A percentile compares a stretch with the other conserved stretches of the same genome.
These are phyloP conservation scores for Paecilomyces variotii DNA, from an alignment of 2,329 filamentous ascomycete species.

Conservation along the genomic window DNA sequence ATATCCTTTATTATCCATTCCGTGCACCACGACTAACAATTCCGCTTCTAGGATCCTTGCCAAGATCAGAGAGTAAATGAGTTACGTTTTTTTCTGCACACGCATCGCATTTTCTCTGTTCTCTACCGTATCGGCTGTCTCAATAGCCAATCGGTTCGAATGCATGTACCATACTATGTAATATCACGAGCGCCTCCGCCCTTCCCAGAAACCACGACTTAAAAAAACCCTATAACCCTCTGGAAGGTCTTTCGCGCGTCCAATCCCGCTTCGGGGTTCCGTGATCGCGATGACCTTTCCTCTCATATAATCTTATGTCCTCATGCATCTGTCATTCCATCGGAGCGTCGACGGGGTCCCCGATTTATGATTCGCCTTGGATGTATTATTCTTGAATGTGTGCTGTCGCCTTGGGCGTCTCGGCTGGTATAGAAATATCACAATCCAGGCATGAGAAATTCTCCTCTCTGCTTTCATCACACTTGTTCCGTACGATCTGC, in stretches of 20 bases:
- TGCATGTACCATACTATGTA: slow-evolving; percentile 11
- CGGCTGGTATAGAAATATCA: not conserved
- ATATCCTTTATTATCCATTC: not conserved
- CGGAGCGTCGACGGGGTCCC: not conserved
- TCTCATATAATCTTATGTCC: not conserved
- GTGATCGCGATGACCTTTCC: not conserved
- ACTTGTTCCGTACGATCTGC: not conserved
- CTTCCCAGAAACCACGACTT: not conserved
- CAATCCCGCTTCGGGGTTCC: not conserved
- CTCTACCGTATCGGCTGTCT: not conserved
- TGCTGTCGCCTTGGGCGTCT: not conserved
- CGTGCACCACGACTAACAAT: slow-evolving; percentile 10
- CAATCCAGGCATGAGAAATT: slow-evolving; percentile 1
- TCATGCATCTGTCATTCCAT: not conserved
- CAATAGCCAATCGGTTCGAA: not conserved
- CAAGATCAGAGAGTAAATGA: slow-evolving; percentile 91
- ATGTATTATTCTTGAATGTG: slow-evolving; percentile 2
- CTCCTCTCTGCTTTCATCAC: slow-evolving; percentile 3
- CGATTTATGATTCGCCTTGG: slow-evolving; percentile 1
- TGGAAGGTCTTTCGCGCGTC: not conserved
- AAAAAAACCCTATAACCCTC: not conserved
- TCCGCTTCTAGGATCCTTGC: slow-evolving; percentile 68
- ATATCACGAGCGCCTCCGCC: slow-evolving; percentile 5
- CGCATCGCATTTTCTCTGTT: slow-evolving; percentile 7
- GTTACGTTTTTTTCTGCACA: slow-evolving; percentile 10